Base-by-base conservation (phyloP, 768 basidiomycete species). In the Xerocomellus chrysenteron region DNA sequence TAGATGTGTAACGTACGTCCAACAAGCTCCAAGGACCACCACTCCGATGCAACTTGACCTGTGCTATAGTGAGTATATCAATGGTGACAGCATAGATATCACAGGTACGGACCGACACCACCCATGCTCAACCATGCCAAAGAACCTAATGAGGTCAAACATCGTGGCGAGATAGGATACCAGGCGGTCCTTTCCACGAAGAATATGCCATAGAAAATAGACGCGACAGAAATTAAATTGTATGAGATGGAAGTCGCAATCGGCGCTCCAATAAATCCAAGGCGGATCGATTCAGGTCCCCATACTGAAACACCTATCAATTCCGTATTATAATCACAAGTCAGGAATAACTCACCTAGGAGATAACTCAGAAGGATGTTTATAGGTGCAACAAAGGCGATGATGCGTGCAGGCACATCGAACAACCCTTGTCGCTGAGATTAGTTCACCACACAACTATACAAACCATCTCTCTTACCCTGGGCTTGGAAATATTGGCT, bases 1-100 rank as follows among this genome's bases (percentile, higher is more conserved):
- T 2, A 46, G 7, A 50, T 17, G 45, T 45, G 16, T 4, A 30
- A 67, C 69, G 12, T 35, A 71, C 69, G 74, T 32, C 85, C 87
- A 42, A 92, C 76, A 3, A 93, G 79, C 70, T 96, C 94, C 96
- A 95, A 96, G 33, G 89, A 88, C 94, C 95, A 98, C 95, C 95
- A 98, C 72, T 96, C 95, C 1, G 85, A 85, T 2, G 88, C 92
- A 2, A 86, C 86, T 70, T 93, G 92, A 3, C 86, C 85, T 80
- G 58, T 41, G 33, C 24, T 28, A 11, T 26, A 14, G 33, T 52
- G 33, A 59, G 47, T 6, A 36, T 40, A 39, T 45, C 32, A 11
- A 47, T 17, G 24, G 24, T 35, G 4, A 26, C 41, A 37, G 4
- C n/a, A 40, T 24, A 14, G 17, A 37, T 26, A 26, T 48, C 11